Base-by-base conservation (phyloP, 495 filamentous ascomycete species). In the Trichoderma erinaceum region DNA sequence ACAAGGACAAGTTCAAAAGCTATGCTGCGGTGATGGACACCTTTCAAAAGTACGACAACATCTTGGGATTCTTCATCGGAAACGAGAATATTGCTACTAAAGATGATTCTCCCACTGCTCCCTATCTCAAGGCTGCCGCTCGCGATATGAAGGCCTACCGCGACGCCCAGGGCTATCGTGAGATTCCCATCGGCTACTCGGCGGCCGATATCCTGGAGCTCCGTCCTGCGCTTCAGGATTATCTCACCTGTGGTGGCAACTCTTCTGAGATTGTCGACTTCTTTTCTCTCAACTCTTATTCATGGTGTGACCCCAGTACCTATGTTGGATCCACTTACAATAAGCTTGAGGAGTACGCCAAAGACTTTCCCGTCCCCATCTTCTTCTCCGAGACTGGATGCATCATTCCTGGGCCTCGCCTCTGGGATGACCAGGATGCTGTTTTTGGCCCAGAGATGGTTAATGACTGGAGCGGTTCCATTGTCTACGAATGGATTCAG, bases 401-500 rank as follows among this genome's bases (percentile, higher is more conserved):
- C 79, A 92, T 88, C 70, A 82, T 79, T 16, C 83, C 84, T 5
- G 75, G 76, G 23, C 92, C 92, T 2, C 87, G 92, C 52, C 81
- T 82, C 0, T 97, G 95, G 70, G 82, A 83, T 15, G 92, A 97
- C 74, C 92, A 95, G 73, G 76, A 78, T 8, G 85, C 90, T 63
- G 92, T 97, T 68, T 88, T 96, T 70, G 89, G 90, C 63, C 18
- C 18, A 1, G 65, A 75, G 1, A 96, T 97, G 92, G 76, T 78
- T 8, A 75, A 79, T 66, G 85, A 87, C 67, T 97, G 92, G 91
- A 92, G 89, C 35, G 92, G 92, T 67, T 80, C 89, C 41, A 92
- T 96, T 68, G 81, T 94, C 70, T 96, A 96, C 77, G 92, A 97
- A 76, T 97, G 92, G 92, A 90, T 97, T 67, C 78, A 93, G 73